Base-by-base conservation (phyloP, 805 yeast genomes). In the Zygosaccharomyces bisporus region DNA sequence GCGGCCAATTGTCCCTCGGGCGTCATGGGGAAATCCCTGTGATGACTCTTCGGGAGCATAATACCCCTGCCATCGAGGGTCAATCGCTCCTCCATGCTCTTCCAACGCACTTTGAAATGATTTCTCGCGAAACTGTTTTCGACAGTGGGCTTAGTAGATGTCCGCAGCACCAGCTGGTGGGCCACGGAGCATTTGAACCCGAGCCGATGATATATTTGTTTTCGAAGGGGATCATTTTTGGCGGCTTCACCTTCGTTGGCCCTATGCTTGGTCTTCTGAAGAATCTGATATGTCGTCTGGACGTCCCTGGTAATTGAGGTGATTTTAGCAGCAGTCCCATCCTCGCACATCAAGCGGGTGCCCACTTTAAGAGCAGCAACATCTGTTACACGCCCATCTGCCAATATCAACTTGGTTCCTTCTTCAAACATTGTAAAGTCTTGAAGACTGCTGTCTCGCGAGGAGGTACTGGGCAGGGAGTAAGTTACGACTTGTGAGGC, bases 341-440 rank as follows among this genome's bases (percentile, higher is more conserved):
- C 76, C 42, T 62, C 62, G 54, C 76, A 74, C 67, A 71, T 57
- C 32, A 74, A 72, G 14, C 34, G 18, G 19, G 71, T 73, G 49
- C 72, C 74, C 41, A 63, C 58, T 16, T 51, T 40, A 40, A 74
- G 48, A 16, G 63, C 56, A 47, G 70, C 71, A 39, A 74, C 60
- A 4, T 49, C 52, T 37, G 54, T 55, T 21, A 57, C 58, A 27
- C 53, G 25, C 51, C 78, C 78, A 54, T 72, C 63, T 24, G 72
- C 70, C 74, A 71, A 67, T 50, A 70, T 44, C 19, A 74, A 70
- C 45, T 62, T 46, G 13, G 73, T 68, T 34, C 72, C 72, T 49
- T 65, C 65, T 39, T 64, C 63, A 47, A 66, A 57, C 63, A 58
- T 58, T 2, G 24, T 42, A 9, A 13, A 35, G 14, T 8, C 8